Base-by-base conservation (phyloP, 352 stramenopile species). In the Peronospora belbahrii region DNA sequence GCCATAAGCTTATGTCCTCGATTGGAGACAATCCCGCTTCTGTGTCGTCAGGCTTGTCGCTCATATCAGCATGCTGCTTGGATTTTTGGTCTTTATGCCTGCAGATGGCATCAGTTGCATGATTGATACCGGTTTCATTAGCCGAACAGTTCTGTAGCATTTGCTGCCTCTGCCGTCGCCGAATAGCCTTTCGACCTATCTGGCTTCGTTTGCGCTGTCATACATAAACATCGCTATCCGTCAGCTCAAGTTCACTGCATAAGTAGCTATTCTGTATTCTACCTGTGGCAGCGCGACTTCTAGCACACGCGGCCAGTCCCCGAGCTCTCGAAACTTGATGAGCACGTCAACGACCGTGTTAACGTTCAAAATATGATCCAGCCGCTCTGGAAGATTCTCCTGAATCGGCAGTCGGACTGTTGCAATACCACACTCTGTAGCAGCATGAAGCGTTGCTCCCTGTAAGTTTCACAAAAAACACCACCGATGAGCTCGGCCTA, bases 301-400 rank as follows among this genome's bases (percentile, higher is more conserved):
- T 14, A 88, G 53, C 8, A 70, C 64, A 4, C 47, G 52, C n/a
- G 40, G 36, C 76, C 76, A 88, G 45, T 88, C 70, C 5, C 55
- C 59, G 11, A 54, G 38, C 40, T 65, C 54, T 19, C 61, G 57
- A 28, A 79, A 83, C 6, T 67, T 57, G 31, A 82, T 83, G 25
- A 88, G 63, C 42, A 86, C 74, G 22, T 87, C 76, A 13, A 82
- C 40, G 20, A 90, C 72, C 25, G 75, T 87, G 49, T 90, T 88
- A 18, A 90, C 74, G 48, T 88, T 90, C 30, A 90, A 53, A 25
- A 90, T 88, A 40, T 90, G 79, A 42, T 88, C 75, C 14, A 82
- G 50, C 2, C 79, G 69, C 44, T 85, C 64, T 2, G 65, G 61
- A 25, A 85, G 70, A 44, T 81, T 48, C 48, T 90, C 79, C 35